Evolutionary conservation across 2,329 filamentous ascomycete genomes (phyloP).

Genomic region (Penicillium psychrosexuale): DNA sequence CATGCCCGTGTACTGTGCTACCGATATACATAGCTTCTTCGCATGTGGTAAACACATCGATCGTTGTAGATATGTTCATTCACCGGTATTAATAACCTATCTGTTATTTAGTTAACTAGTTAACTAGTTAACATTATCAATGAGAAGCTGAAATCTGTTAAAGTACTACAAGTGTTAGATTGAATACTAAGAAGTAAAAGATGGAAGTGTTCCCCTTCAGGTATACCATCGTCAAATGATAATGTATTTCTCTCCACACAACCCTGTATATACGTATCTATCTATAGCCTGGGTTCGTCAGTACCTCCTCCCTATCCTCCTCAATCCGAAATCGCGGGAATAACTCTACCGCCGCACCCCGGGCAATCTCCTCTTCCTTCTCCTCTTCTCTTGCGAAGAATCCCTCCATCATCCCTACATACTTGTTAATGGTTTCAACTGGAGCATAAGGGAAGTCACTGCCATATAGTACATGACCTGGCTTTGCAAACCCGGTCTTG

Average conservation of each 20-base stretch:
- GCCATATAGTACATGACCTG: neutral
- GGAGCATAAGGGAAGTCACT: neutral
- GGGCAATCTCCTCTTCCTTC: neutral
- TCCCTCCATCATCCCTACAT: neutral
- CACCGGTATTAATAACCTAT: too few species aligned
- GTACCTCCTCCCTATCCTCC: neutral
- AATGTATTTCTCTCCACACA: neutral
- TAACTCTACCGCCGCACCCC: neutral
- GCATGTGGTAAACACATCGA: too few species aligned
- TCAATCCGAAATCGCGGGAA: neutral
- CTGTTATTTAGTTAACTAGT: too few species aligned
- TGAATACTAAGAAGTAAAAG: too few species aligned
- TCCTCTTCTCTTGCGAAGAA: neutral
- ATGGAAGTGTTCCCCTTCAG: too few species aligned
- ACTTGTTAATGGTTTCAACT: neutral
- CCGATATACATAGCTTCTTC: too few species aligned
- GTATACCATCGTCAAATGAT: neutral
- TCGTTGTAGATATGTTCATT: too few species aligned
- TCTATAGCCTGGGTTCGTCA: neutral
- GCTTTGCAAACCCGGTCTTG: neutral
- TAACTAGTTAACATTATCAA: too few species aligned
- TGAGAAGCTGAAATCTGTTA: too few species aligned
- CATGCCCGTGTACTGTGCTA: constrained; percentile 5
- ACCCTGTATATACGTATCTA: neutral
- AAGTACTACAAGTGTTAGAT: too few species aligned